phyloP scores from a whole-genome alignment of 2,329 filamentous ascomycete species.

The Leptosphaerulina australis region DNA sequence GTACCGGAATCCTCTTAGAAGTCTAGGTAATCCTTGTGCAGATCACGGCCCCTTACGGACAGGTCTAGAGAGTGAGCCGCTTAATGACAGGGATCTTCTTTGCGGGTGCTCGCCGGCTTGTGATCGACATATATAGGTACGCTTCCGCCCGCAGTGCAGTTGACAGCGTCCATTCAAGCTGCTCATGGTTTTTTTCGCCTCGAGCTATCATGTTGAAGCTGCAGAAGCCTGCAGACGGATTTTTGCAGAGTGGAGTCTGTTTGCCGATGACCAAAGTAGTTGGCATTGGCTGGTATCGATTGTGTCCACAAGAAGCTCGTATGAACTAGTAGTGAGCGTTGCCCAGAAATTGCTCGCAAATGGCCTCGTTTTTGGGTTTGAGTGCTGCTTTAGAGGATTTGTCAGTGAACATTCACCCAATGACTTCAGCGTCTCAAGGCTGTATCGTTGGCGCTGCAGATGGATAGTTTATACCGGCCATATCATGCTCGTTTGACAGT shows the following conservation, averaged over 20 bases:
- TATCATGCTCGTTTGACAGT: neutral
- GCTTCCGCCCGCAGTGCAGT: neutral
- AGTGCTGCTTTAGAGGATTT: slow-evolving; percentile 5
- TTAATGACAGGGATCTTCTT: neutral
- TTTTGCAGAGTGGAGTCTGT: neutral
- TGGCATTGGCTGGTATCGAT: neutral
- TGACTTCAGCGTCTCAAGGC: neutral
- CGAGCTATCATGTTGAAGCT: neutral
- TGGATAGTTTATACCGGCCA: neutral
- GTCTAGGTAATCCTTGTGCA: slow-evolving; percentile 3
- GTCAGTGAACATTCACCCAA: slow-evolving; percentile 2
- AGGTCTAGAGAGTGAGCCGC: slow-evolving; percentile 1
- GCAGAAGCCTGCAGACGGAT: neutral
- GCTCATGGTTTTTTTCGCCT: neutral
- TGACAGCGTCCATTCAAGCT: neutral
- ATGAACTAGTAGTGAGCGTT: neutral
- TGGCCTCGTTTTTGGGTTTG: neutral
- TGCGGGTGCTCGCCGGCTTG: neutral
- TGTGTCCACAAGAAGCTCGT: neutral
- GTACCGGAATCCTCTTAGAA: neutral
- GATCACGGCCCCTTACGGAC: slow-evolving; percentile 2
- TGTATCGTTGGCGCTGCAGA: neutral
- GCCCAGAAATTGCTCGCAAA: neutral
- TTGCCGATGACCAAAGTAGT: neutral
- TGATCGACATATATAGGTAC: neutral